A percentile compares a stretch with the other conserved stretches of the same genome.
Evolutionary conservation across 2,329 filamentous ascomycete genomes (phyloP).

Genomic region (Drechslerella dactyloides): DNA sequence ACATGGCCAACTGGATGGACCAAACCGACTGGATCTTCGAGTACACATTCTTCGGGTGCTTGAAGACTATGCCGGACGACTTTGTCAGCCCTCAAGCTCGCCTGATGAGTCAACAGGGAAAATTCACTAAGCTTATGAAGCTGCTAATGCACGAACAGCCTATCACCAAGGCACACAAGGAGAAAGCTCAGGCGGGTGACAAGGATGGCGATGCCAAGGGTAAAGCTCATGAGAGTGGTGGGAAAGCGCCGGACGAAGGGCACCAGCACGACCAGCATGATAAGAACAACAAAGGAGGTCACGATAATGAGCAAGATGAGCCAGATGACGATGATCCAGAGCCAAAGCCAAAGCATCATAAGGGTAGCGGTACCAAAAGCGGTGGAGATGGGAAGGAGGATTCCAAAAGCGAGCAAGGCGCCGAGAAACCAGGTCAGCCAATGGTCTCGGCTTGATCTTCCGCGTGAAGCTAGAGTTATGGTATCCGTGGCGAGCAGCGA

Average conservation of each 20-base stretch:
- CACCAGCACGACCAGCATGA: background rate
- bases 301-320: background rate
- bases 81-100: constrained; percentile 62
- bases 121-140: constrained; percentile 58
- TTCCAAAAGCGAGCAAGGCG: background rate
- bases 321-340: background rate
- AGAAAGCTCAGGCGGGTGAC: constrained; percentile 11
- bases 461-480: background rate
- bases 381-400: background rate
- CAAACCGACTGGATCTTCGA: constrained; percentile 59
- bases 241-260: background rate
- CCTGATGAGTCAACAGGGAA: constrained; percentile 60
- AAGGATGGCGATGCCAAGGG: background rate
- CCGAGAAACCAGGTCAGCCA: background rate
- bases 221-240: background rate
- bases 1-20: constrained; percentile 61
- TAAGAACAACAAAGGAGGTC: background rate
- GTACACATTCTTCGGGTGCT: constrained; percentile 61
- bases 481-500: background rate
- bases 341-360: background rate
- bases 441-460: background rate
- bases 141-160: constrained; percentile 53
- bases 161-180: constrained; percentile 12
- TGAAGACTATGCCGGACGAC: constrained; percentile 59
- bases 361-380: background rate